Conservation (phyloP, 352 stramenopile species). For the Phytophthora idaei region DNA sequence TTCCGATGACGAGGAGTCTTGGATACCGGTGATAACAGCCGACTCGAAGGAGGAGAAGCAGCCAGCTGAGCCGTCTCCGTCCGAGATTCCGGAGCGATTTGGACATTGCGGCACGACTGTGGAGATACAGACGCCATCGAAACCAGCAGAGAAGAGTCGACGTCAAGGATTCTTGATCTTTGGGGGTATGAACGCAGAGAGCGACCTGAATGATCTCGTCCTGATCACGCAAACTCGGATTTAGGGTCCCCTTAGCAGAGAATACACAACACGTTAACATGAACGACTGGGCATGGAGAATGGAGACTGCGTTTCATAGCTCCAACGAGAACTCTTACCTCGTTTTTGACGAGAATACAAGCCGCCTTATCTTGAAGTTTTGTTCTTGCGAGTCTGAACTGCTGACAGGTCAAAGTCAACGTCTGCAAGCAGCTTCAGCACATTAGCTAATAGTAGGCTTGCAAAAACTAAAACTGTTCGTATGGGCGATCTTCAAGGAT, state of each 20-base stretch:
- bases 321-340: too few relatives aligned
- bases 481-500: too few relatives aligned
- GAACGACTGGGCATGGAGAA: too few relatives aligned
- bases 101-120: conserved; percentile 51
- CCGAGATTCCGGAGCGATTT: conserved; percentile 40
- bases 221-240: conserved; percentile 22
- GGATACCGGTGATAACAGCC: conserved; percentile 23
- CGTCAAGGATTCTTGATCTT: conserved; percentile 52
- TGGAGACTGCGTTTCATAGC: too few relatives aligned
- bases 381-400: too few relatives aligned
- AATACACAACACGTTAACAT: background rate
- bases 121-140: background rate
- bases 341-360: too few relatives aligned
- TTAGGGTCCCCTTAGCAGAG: background rate
- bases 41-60: conserved; percentile 8
- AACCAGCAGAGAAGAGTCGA: conserved; percentile 7
- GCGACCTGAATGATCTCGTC: conserved; percentile 48
- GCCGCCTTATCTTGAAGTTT: too few relatives aligned
- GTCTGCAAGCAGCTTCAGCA: too few relatives aligned
- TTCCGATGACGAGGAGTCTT: conserved; percentile 51
- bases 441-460: too few relatives aligned
- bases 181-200: conserved; percentile 59
- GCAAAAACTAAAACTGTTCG: too few relatives aligned
- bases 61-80: background rate
- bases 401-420: too few relatives aligned